Evolutionary conservation across 805 yeast genomes (phyloP).

Genomic region (Metschnikowia peoriensis): DNA sequence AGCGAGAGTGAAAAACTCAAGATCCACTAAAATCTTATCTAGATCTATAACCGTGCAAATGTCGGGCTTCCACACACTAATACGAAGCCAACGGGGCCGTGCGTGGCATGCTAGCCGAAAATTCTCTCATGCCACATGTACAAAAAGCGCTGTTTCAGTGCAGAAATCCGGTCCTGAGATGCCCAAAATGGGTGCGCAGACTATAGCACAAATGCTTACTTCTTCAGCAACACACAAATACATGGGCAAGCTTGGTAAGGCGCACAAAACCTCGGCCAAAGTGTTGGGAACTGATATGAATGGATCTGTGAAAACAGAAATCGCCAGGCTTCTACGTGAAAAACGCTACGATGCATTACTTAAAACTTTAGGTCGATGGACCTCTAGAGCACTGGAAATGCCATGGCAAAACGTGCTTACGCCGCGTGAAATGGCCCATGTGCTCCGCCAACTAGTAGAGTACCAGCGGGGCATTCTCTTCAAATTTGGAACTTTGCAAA

Average conservation of each 20-base stretch:
- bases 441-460: slow-evolving; percentile 11
- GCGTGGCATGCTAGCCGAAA: not conserved
- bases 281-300: not conserved
- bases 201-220: not conserved
- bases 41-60: not conserved
- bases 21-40: not conserved
- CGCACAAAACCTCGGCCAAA: not conserved
- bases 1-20: not conserved
- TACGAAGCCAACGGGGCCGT: not conserved
- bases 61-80: not conserved
- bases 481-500: slow-evolving; percentile 8
- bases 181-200: not conserved
- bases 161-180: not conserved
- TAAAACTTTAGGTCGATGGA: slow-evolving; percentile 11
- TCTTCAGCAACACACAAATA: not conserved
- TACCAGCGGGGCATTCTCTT: slow-evolving; percentile 14
- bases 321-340: slow-evolving; percentile 8
- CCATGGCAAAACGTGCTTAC: slow-evolving; percentile 13
- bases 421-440: slow-evolving; percentile 14
- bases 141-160: not conserved
- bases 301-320: slow-evolving; percentile 4
- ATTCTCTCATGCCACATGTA: not conserved
- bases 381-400: slow-evolving; percentile 5
- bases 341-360: slow-evolving; percentile 11
- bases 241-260: not conserved